Evolutionary conservation across 164 flowering plant genomes (phyloP).

Genomic region (Malania oleifera): DNA sequence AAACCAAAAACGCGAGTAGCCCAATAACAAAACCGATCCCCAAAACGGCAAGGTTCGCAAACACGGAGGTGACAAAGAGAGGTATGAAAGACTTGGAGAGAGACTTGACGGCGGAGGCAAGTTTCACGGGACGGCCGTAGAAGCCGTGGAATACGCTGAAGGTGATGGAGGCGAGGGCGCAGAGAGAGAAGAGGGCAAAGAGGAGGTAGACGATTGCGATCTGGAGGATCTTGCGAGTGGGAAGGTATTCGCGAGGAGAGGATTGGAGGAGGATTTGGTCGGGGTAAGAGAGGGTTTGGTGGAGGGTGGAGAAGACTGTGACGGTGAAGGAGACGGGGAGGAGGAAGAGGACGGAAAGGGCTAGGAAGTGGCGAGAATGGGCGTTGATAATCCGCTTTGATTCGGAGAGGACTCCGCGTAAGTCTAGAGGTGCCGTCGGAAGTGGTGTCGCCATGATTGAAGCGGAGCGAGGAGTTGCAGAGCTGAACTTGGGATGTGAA

Average conservation of each 20-base stretch:
- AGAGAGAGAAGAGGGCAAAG: constrained; percentile 23
- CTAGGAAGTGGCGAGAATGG: constrained; percentile 76
- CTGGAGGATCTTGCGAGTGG: constrained; percentile 13
- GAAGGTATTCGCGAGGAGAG: background rate
- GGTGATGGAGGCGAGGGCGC: constrained; percentile 47
- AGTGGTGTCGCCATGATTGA: background rate
- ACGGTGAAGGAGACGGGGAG: constrained; percentile 53
- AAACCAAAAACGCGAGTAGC: constrained; percentile 4
- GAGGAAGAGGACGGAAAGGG: constrained; percentile 64
- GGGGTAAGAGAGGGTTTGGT: background rate
- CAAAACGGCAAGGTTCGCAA: constrained; percentile 9
- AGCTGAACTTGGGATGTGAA: no score
- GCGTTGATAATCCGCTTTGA: constrained; percentile 51
- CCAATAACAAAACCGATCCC: constrained; percentile 5
- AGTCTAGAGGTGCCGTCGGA: constrained; percentile 9
- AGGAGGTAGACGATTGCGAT: constrained; percentile 17
- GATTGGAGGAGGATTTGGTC: background rate
- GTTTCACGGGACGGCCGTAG: constrained; percentile 67
- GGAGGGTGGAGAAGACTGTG: constrained; percentile 31
- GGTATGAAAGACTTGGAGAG: constrained; percentile 31
- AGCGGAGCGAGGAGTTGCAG: background rate
- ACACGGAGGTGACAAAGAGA: constrained; percentile 29
- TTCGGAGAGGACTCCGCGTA: constrained; percentile 37
- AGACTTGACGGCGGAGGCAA: constrained; percentile 40
- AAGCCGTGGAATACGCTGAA: constrained; percentile 58